These are phyloP conservation scores for Russula sp. DNA, from an alignment of 768 basidiomycete genomes.

Conservation along the genomic window DNA sequence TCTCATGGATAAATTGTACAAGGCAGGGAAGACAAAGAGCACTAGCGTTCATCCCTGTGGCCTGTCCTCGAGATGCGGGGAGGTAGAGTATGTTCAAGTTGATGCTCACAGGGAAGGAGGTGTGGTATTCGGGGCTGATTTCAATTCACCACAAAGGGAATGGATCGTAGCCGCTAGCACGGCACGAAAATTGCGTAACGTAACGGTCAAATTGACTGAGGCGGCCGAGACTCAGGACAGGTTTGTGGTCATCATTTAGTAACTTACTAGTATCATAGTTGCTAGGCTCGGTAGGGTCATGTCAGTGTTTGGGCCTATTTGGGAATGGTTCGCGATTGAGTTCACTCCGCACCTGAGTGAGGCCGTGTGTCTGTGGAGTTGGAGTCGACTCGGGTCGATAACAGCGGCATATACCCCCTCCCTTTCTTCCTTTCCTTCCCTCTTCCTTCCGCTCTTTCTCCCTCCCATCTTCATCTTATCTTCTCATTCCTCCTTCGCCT, in stretches of 20 bases:
- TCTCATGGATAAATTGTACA: no score
- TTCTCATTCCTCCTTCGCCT: background rate
- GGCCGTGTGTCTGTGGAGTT: background rate
- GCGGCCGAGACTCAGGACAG: no score
- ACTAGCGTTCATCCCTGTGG: no score
- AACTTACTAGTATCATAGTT: background rate
- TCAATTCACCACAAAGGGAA: background rate
- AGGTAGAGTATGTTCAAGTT: no score
- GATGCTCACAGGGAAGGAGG: no score
- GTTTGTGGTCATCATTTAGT: no score
- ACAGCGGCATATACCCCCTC: slow-evolving; percentile 12
- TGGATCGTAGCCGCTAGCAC: background rate
- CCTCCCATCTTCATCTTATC: background rate
- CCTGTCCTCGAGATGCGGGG: no score
- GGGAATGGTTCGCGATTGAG: slow-evolving; percentile 10
- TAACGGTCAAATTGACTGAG: no score
- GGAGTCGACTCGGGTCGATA: slow-evolving; percentile 3
- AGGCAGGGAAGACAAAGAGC: no score
- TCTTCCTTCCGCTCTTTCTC: background rate
- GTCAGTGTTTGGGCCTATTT: slow-evolving; percentile 18
- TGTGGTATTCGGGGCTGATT: background rate
- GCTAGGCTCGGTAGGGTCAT: background rate
- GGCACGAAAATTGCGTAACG: background rate
- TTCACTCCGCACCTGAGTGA: background rate
- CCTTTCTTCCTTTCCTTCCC: background rate